phyloP scores from a whole-genome alignment of 176 grass and related monocot genomes.

The Guadua angustifolia region DNA sequence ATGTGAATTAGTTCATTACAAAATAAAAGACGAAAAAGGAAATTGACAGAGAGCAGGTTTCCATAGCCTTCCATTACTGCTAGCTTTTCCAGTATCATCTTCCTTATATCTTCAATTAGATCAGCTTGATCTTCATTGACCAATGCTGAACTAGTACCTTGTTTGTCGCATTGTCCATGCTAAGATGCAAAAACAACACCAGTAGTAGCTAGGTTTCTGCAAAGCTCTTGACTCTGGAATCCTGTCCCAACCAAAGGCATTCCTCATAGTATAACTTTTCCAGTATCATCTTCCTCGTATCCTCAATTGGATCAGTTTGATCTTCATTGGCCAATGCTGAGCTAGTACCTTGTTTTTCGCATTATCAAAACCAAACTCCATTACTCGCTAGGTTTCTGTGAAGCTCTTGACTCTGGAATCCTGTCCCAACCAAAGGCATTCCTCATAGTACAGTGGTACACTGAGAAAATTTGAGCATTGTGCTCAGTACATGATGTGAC shows the following conservation, averaged over 20 bases:
- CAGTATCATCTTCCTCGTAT: background rate
- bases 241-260: background rate
- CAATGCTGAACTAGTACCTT: background rate
- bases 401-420: background rate
- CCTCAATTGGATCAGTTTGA: background rate
- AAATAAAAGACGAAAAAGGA: background rate
- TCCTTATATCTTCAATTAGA: background rate
- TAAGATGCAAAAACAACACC: background rate
- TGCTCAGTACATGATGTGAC: conserved; percentile 4
- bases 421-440: background rate
- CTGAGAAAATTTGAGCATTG: conserved; percentile 7
- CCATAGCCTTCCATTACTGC: background rate
- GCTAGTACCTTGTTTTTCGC: background rate
- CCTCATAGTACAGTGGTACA: background rate
- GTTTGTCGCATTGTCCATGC: background rate
- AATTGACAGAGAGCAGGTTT: background rate
- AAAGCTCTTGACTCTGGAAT: background rate
- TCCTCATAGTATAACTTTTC: background rate
- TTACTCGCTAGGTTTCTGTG: background rate
- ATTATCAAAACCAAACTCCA: background rate
- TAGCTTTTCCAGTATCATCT: conserved; percentile 18
- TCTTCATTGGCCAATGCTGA: conserved; percentile 5
- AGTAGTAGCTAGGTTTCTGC: background rate
- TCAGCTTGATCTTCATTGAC: conserved; percentile 4
- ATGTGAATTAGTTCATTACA: conserved; percentile 12